A percentile compares a stretch with the other conserved stretches of the same genome.
Evolutionary conservation across 2,329 filamentous ascomycete genomes (phyloP).

Genomic region (Aspergillus eucalypticola): DNA sequence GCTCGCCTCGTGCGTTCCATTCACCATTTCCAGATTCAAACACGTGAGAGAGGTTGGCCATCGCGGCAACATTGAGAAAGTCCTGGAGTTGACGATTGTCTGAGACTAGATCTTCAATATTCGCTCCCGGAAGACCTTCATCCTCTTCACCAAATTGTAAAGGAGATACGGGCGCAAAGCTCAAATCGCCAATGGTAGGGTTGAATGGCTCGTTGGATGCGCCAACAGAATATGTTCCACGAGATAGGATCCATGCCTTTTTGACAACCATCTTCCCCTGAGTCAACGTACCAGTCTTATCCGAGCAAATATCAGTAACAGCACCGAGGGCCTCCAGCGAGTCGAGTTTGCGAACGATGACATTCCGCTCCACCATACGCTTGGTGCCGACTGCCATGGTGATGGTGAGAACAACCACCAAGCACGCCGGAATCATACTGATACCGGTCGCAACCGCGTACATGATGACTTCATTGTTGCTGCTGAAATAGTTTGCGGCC

Average conservation of each 20-base stretch:
- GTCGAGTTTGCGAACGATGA: conserved; percentile 60
- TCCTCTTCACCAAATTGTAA: not conserved
- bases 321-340: conserved; percentile 63
- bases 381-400: conserved; percentile 65
- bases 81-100: conserved; percentile 45
- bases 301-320: conserved; percentile 60
- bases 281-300: conserved; percentile 63
- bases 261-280: conserved; percentile 66
- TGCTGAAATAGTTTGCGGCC: conserved; percentile 61
- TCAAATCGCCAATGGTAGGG: conserved; percentile 50
- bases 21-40: conserved; percentile 49
- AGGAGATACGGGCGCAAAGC: no score
- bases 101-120: not conserved
- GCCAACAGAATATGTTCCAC: conserved; percentile 60
- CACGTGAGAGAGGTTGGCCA: conserved; percentile 66
- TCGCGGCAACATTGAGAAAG: conserved; percentile 63
- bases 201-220: conserved; percentile 58
- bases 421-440: conserved; percentile 64
- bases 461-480: conserved; percentile 62
- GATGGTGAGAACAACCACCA: conserved; percentile 67
- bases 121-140: no score
- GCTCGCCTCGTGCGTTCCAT: conserved; percentile 67
- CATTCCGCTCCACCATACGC: conserved; percentile 57
- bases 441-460: conserved; percentile 62
- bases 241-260: conserved; percentile 59